These are phyloP conservation scores for Musa troglodytarum DNA, from an alignment of 176 grass and related monocot species.

Conservation along the genomic window DNA sequence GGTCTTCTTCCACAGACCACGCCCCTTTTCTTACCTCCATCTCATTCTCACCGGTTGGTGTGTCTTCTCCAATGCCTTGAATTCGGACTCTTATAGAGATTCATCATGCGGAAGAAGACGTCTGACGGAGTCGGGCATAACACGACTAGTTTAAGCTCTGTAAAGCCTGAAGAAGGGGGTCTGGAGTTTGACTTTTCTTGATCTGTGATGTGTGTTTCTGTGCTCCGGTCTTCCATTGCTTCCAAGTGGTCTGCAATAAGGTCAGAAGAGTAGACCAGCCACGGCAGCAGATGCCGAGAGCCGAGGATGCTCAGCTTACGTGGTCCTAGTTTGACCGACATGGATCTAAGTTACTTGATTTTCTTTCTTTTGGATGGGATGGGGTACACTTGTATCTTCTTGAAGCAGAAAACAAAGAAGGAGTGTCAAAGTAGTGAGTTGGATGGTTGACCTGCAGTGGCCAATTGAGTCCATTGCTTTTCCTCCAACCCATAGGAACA, in stretches of 20 bases:
- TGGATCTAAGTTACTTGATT: neutral
- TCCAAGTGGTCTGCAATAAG: neutral
- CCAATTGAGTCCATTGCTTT: no score
- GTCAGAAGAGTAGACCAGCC: neutral
- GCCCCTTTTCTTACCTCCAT: neutral
- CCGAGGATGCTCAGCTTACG: neutral
- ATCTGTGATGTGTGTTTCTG: neutral
- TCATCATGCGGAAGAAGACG: neutral
- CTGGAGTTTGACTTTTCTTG: neutral
- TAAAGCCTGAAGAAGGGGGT: neutral
- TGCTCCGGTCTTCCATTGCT: neutral
- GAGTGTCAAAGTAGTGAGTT: neutral
- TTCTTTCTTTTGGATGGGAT: neutral
- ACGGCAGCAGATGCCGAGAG: neutral
- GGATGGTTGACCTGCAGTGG: neutral
- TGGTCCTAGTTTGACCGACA: neutral
- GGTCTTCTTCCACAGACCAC: conserved; percentile 3
- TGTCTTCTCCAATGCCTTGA: neutral
- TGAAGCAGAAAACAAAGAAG: neutral
- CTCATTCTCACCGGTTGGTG: neutral
- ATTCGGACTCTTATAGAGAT: neutral
- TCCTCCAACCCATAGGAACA: no score
- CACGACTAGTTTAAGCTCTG: neutral
- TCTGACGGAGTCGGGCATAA: neutral
- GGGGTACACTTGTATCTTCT: neutral